phyloP scores from a whole-genome alignment of 2,329 filamentous ascomycete species.

The Trichothecium sympodiale region DNA sequence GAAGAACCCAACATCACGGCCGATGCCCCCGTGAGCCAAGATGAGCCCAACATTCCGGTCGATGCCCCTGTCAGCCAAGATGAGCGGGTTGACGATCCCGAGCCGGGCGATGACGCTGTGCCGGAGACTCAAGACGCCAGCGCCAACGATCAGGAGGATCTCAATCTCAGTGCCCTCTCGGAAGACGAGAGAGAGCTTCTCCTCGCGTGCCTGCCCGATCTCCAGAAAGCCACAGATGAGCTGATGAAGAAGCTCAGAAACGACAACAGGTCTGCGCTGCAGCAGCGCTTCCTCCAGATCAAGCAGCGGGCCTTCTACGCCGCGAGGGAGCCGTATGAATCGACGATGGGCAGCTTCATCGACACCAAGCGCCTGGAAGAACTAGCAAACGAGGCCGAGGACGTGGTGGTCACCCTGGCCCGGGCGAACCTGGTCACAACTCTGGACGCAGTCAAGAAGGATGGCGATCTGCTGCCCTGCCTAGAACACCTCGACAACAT shows the following conservation, averaged over 20 bases:
- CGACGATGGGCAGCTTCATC: slow-evolving; percentile 14
- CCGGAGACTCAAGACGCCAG: background rate
- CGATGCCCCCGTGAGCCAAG: too few species aligned
- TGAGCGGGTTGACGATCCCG: background rate
- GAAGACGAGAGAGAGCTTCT: slow-evolving; percentile 9
- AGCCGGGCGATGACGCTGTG: background rate
- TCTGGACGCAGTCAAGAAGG: slow-evolving; percentile 15
- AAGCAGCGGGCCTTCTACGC: slow-evolving; percentile 15
- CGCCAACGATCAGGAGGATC: background rate
- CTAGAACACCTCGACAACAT: slow-evolving; percentile 18
- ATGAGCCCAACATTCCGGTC: background rate
- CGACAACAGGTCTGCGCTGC: slow-evolving; percentile 9
- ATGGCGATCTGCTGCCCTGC: slow-evolving; percentile 12
- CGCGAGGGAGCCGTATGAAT: slow-evolving; percentile 14
- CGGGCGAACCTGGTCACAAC: slow-evolving; percentile 24
- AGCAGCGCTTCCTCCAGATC: slow-evolving; percentile 11
- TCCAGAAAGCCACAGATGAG: slow-evolving; percentile 14
- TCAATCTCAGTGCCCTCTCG: background rate
- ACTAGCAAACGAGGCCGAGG: slow-evolving; percentile 1
- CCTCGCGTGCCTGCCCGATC: slow-evolving; percentile 15
- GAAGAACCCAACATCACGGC: too few species aligned
- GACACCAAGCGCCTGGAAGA: slow-evolving; percentile 11
- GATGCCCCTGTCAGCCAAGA: background rate
- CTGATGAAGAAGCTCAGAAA: slow-evolving; percentile 15
- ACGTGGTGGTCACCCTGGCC: slow-evolving; percentile 11